Evolutionary conservation across 371 early-diverging fungal species (phyloP), one percentile per base, ranked within the genome.

Genomic region (Mortierella sp.): DNA sequence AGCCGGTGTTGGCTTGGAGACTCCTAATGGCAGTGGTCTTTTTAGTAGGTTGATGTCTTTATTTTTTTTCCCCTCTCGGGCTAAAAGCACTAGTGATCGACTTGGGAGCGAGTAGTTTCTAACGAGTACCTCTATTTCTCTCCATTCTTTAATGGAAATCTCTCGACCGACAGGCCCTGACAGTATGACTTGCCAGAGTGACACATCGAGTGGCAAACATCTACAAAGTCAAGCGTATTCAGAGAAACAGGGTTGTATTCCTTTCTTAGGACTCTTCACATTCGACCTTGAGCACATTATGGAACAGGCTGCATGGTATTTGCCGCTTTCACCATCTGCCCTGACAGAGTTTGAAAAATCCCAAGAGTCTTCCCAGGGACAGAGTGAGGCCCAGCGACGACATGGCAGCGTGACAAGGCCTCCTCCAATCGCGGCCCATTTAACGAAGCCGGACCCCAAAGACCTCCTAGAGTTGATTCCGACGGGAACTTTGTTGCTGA

Each of bases 231-330:
- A 68, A 21, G 43, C 53, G 0, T 57, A 66, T 0, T 18, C 60
- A 14, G 64, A 77, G 16, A 66, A 65, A 25, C 62, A 68, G 56
- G 79, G 79, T 15, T 77, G 79, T 26, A 72, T 77, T 37, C 79
- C 79, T 6, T 77, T 77, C 57, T 16, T 72, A 6, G 79, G 79
- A 1, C 63, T 77, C 29, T 77, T 77, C 56, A 69, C 72, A 16
- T 77, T 65, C 61, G 79, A 77, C 44, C 62, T 77, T n/a, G 72
- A 72, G 0, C 79, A 77, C 11, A 77, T 77, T 46, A 57, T 66
- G 1, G 79, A 72, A 7, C 68, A 69, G 7, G 60, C 79, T 4
- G 37, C 76, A 14, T 75, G 76, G 76, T 71, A 63, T 23, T 5
- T 37, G 37, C 37, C 37, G 5, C 37, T 37, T 9, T 5, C 37